A percentile compares a stretch with the other conserved stretches of the same genome.
Conservation (phyloP, 2,329 filamentous ascomycete species). For the Stachybotrys echinatus region DNA sequence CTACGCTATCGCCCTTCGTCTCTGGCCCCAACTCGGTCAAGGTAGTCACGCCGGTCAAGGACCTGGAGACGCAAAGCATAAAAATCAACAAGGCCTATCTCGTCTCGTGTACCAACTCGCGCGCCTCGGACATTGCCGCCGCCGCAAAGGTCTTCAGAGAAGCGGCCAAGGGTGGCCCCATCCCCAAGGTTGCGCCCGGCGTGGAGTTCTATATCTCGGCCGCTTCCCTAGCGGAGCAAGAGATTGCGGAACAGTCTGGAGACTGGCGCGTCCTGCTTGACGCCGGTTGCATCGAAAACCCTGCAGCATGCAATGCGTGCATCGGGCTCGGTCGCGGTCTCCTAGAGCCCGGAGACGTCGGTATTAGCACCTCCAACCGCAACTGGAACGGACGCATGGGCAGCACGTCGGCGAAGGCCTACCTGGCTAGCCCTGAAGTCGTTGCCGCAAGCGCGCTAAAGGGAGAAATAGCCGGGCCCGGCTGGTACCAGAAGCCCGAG, state of each 20-base stretch:
- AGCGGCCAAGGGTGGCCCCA: conserved; percentile 58
- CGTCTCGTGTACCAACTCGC: conserved; percentile 83
- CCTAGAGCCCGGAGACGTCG: conserved; percentile 78
- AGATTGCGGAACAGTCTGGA: conserved; percentile 69
- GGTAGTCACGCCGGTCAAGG: conserved; percentile 68
- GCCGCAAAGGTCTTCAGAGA: conserved; percentile 79
- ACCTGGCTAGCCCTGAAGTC: conserved; percentile 80
- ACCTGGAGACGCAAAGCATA: conserved; percentile 71
- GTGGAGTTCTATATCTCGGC: conserved; percentile 89
- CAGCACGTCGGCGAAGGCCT: conserved; percentile 59
- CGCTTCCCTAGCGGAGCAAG: conserved; percentile 73
- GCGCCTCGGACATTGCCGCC: conserved; percentile 73
- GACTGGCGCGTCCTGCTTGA: conserved; percentile 81
- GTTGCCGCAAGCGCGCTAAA: conserved; percentile 79
- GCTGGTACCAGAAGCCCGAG: conserved; percentile 66
- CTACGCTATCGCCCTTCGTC: conserved; percentile 77
- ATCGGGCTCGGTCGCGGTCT: conserved; percentile 59
- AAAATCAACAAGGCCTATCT: conserved; percentile 79
- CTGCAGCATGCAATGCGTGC: conserved; percentile 76
- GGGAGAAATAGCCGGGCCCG: conserved; percentile 67
- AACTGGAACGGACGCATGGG: conserved; percentile 95
- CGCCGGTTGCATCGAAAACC: conserved; percentile 65
- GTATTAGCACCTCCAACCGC: conserved; percentile 77
- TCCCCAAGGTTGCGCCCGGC: conserved; percentile 65
- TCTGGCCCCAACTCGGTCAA: conserved; percentile 91